Base-by-base conservation (phyloP, 352 stramenopile species). In the Phytophthora chlamydospora region DNA sequence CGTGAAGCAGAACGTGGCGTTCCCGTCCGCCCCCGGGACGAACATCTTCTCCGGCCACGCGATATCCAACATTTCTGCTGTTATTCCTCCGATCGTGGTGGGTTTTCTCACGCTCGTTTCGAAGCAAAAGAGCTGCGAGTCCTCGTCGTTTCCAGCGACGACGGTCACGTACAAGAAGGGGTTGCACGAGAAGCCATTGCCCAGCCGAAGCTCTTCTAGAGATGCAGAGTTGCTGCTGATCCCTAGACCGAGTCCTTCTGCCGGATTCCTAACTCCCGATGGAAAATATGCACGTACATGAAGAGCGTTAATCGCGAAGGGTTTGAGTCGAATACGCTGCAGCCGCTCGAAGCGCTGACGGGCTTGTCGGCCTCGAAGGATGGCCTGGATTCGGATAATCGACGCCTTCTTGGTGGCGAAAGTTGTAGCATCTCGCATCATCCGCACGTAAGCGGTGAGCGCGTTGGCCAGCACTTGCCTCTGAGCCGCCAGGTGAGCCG, bases 121-220 rank as follows among this genome's bases (percentile, higher is more conserved):
- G 43, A 87, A 91, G 62, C 80, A 88, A 46, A 91, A 90, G 12
- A 83, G 66, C 43, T 90, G 83, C 7, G 59, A 63, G 34, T 88
- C 76, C 56, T 91, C 80, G 29, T 91, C 78, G 17, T 80, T 65
- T 24, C 82, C 83, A 55, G 85, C 75, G n/a, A 88, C 79, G 34
- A 90, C 67, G 11, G 76, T 84, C 47, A 91, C 75, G 46, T 88
- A 85, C 54, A 91, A 21, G 65, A 85, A 91, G 34, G 83, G 83
- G 46, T 90, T 91, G 51, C 83, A 91, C 8, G 76, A 75, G 48
- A 90, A 91, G 2, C 83, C 80, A 56, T 91, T 91, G 6, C 76
- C 69, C 11, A 91, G 68, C 1, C 83, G 68, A 5, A 88, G 58
- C 17, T 89, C 80, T 32, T 89, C 80, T 10, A 54, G 7, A 1